These are phyloP conservation scores for Puccinia horiana DNA, from an alignment of 1,284 basidiomycete genomes.

Conservation along the genomic window DNA sequence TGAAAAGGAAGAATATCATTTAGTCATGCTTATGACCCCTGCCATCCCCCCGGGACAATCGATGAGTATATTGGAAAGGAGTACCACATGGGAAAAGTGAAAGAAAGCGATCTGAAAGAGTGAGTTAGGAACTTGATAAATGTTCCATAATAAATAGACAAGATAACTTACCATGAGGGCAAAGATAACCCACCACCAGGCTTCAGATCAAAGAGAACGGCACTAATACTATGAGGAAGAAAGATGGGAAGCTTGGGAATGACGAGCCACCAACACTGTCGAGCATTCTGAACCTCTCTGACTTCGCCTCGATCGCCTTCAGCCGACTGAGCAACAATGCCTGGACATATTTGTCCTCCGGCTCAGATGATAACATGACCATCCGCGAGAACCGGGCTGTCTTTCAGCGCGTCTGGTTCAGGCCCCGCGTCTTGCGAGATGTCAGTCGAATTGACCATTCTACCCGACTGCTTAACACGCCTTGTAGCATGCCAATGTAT, in stretches of 20 bases:
- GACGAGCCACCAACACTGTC: slow-evolving; percentile 49
- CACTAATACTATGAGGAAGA: not conserved
- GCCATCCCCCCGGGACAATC: slow-evolving; percentile 84
- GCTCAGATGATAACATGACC: slow-evolving; percentile 74
- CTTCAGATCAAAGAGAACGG: slow-evolving; percentile 12
- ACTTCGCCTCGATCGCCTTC: slow-evolving; percentile 82
- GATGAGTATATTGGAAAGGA: slow-evolving; percentile 75
- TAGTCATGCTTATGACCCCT: slow-evolving; percentile 61
- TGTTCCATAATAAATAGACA: too few relatives aligned
- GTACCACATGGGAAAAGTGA: slow-evolving; percentile 73
- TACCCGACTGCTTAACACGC: slow-evolving; percentile 71
- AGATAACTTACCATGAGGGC: too few relatives aligned
- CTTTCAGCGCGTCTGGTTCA: slow-evolving; percentile 89
- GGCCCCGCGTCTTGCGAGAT: slow-evolving; percentile 80
- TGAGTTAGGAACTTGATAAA: too few relatives aligned
- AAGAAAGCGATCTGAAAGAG: slow-evolving; percentile 67
- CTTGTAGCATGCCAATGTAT: slow-evolving; percentile 45
- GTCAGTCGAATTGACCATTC: slow-evolving; percentile 79
- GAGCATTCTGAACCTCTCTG: slow-evolving; percentile 65
- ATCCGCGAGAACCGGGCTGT: slow-evolving; percentile 80
- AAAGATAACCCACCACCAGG: too few relatives aligned
- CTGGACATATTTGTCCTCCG: slow-evolving; percentile 82
- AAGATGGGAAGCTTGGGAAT: not conserved
- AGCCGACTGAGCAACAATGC: slow-evolving; percentile 74
- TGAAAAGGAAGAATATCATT: not conserved